Base-by-base conservation (phyloP, 1,284 basidiomycete species). In the Tausonia pullulans region DNA sequence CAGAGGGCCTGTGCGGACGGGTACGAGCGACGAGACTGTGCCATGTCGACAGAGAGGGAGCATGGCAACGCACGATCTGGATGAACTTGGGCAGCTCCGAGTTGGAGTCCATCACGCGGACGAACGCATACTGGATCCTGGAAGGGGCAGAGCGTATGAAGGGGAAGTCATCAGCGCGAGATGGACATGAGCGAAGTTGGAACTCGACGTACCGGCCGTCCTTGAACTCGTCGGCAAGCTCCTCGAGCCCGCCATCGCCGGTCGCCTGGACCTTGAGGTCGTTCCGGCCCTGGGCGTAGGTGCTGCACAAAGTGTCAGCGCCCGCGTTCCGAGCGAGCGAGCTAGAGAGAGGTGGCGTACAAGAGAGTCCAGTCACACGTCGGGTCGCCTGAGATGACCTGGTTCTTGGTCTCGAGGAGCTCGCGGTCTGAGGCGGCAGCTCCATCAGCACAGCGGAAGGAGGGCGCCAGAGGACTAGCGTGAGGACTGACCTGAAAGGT, bases 41-140 rank as follows among this genome's bases (percentile, higher is more conserved):
- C 2, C 27, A 27, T 27, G 27, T 27, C 27, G 27, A 27, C 27
- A 1, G 2, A 27, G 27, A 27, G 27, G 27, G 62, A 60, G 8
- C 6, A 49, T 41, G 16, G n/a, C 2, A 9, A 62, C 71, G 50
- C 53, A 74, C 72, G 73, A 84, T 80, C 66, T 95, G 87, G 6
- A 97, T 90, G 69, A 94, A 91, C 77, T 97, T 97, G 66, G 87
- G 82, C n/a, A 98, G 81, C 70, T 87, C 80, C 46, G 11, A 76
- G 73, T 87, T 91, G 52, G 87, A 85, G 76, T 98, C 95, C 67
- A 83, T 83, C 52, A 98, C 91, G 66, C 90, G 81, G 3, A 82
- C 85, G 72, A 97, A 96, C 9, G 91, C 95, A 73, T 95, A 98
- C 77, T 97, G 92, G 63, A 97, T 93, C 70, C 90, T 92, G 69